Evolutionary conservation across 2,329 filamentous ascomycete species (phyloP).

Genomic region (Colletotrichum salicis): DNA sequence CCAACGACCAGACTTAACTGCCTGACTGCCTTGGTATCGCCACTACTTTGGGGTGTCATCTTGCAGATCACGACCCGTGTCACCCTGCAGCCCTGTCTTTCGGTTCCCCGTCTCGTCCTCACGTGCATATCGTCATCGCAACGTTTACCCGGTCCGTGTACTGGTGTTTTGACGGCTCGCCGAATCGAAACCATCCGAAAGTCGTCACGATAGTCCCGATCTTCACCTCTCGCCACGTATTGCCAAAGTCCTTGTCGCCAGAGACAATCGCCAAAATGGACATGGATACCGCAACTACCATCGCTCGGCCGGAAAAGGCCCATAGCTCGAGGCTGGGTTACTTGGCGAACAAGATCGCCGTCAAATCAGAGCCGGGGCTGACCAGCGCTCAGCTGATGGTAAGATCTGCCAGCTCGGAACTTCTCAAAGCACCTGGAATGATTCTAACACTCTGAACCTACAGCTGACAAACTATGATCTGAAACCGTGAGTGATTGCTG

Average conservation of each 20-base stretch:
- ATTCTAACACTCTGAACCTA: conserved; percentile 4
- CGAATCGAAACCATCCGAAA: conserved; percentile 5
- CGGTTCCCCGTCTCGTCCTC: background rate
- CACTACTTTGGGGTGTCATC: conserved; percentile 8
- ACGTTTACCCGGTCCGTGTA: conserved; percentile 1
- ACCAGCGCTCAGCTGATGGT: conserved; percentile 83
- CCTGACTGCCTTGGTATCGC: conserved; percentile 27
- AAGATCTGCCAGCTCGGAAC: conserved; percentile 38
- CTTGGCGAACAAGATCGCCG: conserved; percentile 71
- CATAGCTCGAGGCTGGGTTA: conserved; percentile 51
- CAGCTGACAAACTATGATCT: conserved; percentile 85
- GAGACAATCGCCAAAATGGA: conserved; percentile 1
- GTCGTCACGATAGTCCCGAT: background rate
- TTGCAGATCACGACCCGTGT: conserved; percentile 26
- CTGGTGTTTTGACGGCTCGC: conserved; percentile 10
- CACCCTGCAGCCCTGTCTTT: conserved; percentile 21
- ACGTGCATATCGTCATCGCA: conserved; percentile 33
- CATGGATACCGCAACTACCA: conserved; percentile 35
- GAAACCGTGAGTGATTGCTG: conserved; percentile 57
- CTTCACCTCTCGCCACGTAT: background rate
- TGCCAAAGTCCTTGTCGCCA: background rate
- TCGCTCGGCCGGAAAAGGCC: conserved; percentile 36
- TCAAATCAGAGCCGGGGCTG: conserved; percentile 80
- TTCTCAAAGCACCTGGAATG: background rate
- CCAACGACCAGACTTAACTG: background rate